Conservation (phyloP, 2,329 filamentous ascomycete genomes). For the Fusarium metavorans region DNA sequence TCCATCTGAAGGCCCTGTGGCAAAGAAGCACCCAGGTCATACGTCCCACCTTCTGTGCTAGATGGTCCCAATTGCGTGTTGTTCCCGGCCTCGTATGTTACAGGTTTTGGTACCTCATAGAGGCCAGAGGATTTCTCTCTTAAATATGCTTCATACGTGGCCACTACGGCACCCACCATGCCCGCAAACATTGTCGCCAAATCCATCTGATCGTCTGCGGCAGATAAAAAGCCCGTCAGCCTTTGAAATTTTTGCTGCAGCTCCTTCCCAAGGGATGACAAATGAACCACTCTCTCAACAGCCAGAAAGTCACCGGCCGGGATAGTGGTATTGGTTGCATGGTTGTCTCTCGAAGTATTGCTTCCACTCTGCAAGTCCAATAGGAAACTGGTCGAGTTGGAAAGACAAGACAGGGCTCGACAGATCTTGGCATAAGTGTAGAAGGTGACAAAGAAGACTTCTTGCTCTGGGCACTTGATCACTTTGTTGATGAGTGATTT, state of each 20-base stretch:
- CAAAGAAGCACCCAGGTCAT: neutral
- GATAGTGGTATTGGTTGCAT: neutral
- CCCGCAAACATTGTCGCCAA: neutral
- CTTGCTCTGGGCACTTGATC: neutral
- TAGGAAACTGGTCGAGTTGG: neutral
- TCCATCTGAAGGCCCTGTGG: neutral
- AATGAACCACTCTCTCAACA: neutral
- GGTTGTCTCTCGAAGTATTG: neutral
- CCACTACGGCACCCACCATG: neutral
- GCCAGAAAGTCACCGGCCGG: too few species aligned
- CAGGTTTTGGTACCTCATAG: neutral
- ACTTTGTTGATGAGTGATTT: neutral
- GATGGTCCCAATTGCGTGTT: neutral
- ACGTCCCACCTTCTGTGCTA: neutral
- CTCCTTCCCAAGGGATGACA: neutral
- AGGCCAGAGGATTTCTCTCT: neutral
- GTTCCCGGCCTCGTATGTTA: neutral
- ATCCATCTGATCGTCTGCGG: neutral
- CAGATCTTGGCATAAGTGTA: conserved; percentile 2
- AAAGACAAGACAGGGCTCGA: neutral
- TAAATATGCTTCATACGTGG: neutral
- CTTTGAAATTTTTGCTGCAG: neutral
- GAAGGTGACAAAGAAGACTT: neutral
- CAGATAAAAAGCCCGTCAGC: neutral
- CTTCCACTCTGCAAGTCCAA: neutral